Evolutionary conservation across 495 filamentous ascomycete genomes (phyloP).

Genomic region (Cryomyces antarcticus): DNA sequence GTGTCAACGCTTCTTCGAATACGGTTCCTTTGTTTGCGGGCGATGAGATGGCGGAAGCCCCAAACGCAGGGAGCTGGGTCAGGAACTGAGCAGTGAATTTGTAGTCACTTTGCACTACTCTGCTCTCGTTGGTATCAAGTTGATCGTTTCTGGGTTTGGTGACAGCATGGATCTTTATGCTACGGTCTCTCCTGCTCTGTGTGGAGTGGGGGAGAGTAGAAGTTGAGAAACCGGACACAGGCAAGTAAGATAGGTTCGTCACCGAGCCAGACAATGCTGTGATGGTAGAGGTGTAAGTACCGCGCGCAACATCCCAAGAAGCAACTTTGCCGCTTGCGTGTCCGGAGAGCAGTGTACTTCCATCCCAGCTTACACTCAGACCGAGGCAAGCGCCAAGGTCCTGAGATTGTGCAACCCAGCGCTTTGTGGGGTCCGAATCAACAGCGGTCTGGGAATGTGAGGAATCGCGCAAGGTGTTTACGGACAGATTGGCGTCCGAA

Average conservation of each 20-base stretch:
- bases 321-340: slow-evolving; percentile 62
- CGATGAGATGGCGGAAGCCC: background rate
- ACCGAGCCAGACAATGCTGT: slow-evolving; percentile 55
- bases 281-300: slow-evolving; percentile 37
- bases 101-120: slow-evolving; percentile 39
- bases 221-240: slow-evolving; percentile 35
- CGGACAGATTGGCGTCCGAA: background rate
- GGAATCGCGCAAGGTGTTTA: slow-evolving; percentile 7
- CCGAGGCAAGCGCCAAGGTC: slow-evolving; percentile 42
- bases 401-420: slow-evolving; percentile 39
- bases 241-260: slow-evolving; percentile 54
- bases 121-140: slow-evolving; percentile 20
- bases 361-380: slow-evolving; percentile 56
- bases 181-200: slow-evolving; percentile 8
- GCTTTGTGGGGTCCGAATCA: slow-evolving; percentile 20
- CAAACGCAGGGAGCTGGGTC: slow-evolving; percentile 3
- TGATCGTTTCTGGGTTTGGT: slow-evolving; percentile 45
- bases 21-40: too few relatives aligned
- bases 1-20: slow-evolving; percentile 31
- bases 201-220: background rate
- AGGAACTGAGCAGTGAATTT: slow-evolving; percentile 44
- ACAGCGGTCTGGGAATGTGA: slow-evolving; percentile 7
- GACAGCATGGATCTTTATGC: slow-evolving; percentile 36
- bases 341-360: slow-evolving; percentile 61
- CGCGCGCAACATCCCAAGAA: slow-evolving; percentile 55